These are phyloP conservation scores for Ambrosiella cleistominuta DNA, from an alignment of 2,329 filamentous ascomycete species.

Conservation along the genomic window DNA sequence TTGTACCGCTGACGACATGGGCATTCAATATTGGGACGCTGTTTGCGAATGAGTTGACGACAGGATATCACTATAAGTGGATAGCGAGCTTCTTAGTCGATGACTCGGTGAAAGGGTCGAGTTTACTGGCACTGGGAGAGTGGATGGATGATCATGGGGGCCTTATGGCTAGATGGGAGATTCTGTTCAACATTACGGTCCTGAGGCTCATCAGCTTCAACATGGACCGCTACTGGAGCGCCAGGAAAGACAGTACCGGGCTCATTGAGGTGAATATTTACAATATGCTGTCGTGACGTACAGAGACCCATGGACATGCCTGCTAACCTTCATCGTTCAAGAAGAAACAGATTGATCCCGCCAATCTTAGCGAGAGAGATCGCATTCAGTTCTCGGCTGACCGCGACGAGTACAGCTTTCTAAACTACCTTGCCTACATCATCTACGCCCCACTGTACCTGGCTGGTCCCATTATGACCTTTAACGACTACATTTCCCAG, in stretches of 20 bases:
- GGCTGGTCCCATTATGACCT: constrained; percentile 82
- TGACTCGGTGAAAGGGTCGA: constrained; percentile 18
- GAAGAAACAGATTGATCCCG: constrained; percentile 93
- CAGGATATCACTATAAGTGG: constrained; percentile 55
- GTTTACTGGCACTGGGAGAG: constrained; percentile 42
- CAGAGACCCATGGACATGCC: background rate
- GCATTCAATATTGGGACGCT: constrained; percentile 69
- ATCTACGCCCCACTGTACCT: constrained; percentile 90
- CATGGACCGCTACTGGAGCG: constrained; percentile 87
- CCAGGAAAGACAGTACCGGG: constrained; percentile 40
- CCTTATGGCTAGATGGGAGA: constrained; percentile 79
- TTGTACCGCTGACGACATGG: constrained; percentile 68
- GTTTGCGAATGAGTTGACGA: constrained; percentile 74
- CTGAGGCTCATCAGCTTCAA: constrained; percentile 92
- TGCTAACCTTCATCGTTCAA: constrained; percentile 50
- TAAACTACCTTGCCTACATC: constrained; percentile 76
- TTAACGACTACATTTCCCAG: constrained; percentile 95
- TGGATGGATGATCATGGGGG: constrained; percentile 68
- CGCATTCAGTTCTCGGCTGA: constrained; percentile 62
- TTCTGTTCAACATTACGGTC: constrained; percentile 94
- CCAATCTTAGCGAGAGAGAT: constrained; percentile 74
- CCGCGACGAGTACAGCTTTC: constrained; percentile 53
- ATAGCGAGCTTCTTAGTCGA: constrained; percentile 31
- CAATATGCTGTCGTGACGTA: background rate
- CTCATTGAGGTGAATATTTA: constrained; percentile 54